Evolutionary conservation across 1,284 basidiomycete species (phyloP).

Genomic region (Melanopsichium pennsylvanicum): DNA sequence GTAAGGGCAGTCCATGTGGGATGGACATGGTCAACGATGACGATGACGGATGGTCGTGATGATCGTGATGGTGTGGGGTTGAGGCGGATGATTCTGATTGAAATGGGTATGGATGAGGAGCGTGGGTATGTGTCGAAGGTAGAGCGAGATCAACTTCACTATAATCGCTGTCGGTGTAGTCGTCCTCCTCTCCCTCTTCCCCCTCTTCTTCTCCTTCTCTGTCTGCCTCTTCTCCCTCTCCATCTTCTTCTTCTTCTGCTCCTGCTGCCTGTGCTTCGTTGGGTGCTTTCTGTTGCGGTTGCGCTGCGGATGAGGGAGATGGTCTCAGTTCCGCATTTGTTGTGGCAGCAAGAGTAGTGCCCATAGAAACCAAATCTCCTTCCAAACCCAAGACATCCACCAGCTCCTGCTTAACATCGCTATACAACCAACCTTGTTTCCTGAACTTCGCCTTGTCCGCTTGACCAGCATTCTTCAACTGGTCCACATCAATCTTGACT

Average conservation of each 20-base stretch:
- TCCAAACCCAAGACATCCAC: not conserved
- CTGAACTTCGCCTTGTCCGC: conserved; percentile 1
- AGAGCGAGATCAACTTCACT: conserved; percentile 24
- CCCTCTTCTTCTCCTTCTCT: not conserved
- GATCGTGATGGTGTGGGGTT: not conserved
- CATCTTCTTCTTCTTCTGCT: no score
- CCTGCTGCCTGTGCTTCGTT: no score
- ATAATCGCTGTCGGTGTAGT: conserved; percentile 3
- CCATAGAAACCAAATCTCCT: conserved; percentile 10
- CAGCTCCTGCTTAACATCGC: not conserved
- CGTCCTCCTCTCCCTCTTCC: not conserved
- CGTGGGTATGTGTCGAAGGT: conserved; percentile 19
- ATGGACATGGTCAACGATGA: not conserved
- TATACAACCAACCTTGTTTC: conserved; percentile 7
- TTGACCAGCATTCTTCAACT: not conserved
- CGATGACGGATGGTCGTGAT: not conserved
- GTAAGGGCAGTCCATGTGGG: conserved; percentile 7
- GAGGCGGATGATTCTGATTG: no score
- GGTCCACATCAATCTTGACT: not conserved
- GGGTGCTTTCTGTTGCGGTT: no score
- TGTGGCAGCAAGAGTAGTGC: no score
- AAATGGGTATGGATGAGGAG: no score
- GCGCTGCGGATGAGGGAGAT: no score
- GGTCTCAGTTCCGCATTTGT: no score
- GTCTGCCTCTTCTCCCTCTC: no score